Percentiles rank a stretch among this genome's conserved stretches.
Conservation (phyloP, 2,329 filamentous ascomycete genomes). For the Chaetomium sp. region DNA sequence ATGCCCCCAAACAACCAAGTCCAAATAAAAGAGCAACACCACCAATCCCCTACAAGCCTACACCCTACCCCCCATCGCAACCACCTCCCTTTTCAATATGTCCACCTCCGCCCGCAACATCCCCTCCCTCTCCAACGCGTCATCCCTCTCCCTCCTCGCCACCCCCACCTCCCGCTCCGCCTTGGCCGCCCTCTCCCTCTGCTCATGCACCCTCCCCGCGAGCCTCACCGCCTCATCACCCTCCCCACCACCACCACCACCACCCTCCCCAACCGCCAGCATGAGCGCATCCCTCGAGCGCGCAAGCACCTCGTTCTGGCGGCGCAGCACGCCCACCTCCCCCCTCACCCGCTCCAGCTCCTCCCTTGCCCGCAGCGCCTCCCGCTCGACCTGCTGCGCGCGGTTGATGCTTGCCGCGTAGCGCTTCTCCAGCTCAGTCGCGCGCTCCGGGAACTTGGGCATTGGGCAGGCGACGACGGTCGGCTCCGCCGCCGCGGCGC, state of each 20-base stretch:
- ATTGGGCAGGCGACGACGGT: constrained; percentile 40
- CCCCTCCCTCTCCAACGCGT: constrained; percentile 5
- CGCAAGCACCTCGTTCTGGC: constrained; percentile 21
- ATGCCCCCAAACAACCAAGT: not conserved
- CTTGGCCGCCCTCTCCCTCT: constrained; percentile 16
- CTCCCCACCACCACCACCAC: constrained; percentile 6
- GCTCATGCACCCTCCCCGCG: constrained; percentile 25
- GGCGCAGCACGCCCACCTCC: constrained; percentile 24
- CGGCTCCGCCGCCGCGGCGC: constrained; percentile 49
- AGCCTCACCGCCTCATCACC: constrained; percentile 15
- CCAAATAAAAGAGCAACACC: not conserved
- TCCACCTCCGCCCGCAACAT: constrained; percentile 5
- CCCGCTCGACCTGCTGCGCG: constrained; percentile 13
- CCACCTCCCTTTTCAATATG: constrained; percentile 25
- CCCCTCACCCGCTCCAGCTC: constrained; percentile 1
- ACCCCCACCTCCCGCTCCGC: constrained; percentile 12
- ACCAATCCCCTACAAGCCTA: not conserved
- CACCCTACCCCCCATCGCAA: not conserved
- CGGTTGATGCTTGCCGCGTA: constrained; percentile 23
- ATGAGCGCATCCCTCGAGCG: constrained; percentile 19
- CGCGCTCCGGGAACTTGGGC: constrained; percentile 39
- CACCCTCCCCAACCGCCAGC: constrained; percentile 22
- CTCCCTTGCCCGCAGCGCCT: constrained; percentile 16
- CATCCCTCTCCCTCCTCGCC: constrained; percentile 30
- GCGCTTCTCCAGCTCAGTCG: constrained; percentile 41